These are phyloP conservation scores for Mycena maculata DNA, from an alignment of 768 basidiomycete genomes.

Conservation along the genomic window DNA sequence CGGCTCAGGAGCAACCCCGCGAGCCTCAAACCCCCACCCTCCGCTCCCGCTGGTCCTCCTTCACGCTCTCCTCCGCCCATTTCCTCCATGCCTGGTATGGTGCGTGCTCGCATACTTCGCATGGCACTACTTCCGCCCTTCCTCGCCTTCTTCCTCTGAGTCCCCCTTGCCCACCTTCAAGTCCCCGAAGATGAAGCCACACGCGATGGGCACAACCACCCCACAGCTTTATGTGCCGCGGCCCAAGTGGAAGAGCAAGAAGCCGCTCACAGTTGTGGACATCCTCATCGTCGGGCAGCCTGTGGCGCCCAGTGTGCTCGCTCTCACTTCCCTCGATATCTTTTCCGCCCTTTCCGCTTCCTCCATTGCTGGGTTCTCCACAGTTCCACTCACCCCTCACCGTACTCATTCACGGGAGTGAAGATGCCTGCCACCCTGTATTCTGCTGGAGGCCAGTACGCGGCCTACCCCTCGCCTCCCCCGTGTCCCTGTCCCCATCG, in stretches of 20 bases:
- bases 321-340: background rate
- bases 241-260: slow-evolving; percentile 1
- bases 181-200: background rate
- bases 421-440: background rate
- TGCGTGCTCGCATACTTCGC: slow-evolving; percentile 37
- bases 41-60: slow-evolving; percentile 62
- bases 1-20: too few species aligned
- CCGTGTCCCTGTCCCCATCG: background rate
- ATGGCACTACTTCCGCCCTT: slow-evolving; percentile 39
- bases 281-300: slow-evolving; percentile 7
- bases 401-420: too few species aligned
- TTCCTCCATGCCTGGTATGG: slow-evolving; percentile 40
- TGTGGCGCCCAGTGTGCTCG: too few species aligned
- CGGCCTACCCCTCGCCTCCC: slow-evolving; percentile 14
- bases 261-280: slow-evolving; percentile 24
- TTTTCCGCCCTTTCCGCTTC: too few species aligned
- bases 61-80: slow-evolving; percentile 48
- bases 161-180: too few species aligned
- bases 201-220: slow-evolving; percentile 24
- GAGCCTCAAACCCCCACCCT: slow-evolving; percentile 31
- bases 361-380: too few species aligned
- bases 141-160: too few species aligned
- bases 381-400: too few species aligned
- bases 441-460: background rate
- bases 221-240: background rate